phyloP scores from a whole-genome alignment of 495 filamentous ascomycete genomes.

The Hypoxylon crocopeplum region DNA sequence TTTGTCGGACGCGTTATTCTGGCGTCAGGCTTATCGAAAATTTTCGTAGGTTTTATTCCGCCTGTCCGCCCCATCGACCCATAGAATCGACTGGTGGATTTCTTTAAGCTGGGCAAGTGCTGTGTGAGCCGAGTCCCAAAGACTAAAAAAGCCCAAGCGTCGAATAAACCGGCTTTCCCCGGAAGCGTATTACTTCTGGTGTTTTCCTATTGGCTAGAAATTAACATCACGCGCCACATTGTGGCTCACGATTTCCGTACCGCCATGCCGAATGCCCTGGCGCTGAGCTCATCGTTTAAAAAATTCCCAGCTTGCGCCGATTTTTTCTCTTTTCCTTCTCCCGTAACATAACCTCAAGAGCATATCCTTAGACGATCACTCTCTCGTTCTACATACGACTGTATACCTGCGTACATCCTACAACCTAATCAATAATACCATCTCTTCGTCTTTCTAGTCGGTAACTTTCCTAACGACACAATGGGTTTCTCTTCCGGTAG shows the following conservation, averaged over 20 bases:
- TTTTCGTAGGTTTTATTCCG: conserved; percentile 26
- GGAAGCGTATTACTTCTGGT: conserved; percentile 40
- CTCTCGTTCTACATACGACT: conserved; percentile 45
- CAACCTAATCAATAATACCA: conserved; percentile 26
- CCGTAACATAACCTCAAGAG: conserved; percentile 26
- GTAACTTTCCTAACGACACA: conserved; percentile 42
- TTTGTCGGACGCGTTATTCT: not conserved
- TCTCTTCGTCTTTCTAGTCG: conserved; percentile 9
- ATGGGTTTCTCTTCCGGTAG: conserved; percentile 54
- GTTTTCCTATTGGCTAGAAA: conserved; percentile 26
- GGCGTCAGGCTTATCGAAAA: conserved; percentile 25
- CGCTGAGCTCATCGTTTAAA: conserved; percentile 43
- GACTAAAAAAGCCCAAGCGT: conserved; percentile 3
- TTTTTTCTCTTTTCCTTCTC: conserved; percentile 40
- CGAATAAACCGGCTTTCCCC: conserved; percentile 35
- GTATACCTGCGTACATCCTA: conserved; percentile 28
- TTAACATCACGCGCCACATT: conserved; percentile 26
- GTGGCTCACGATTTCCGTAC: conserved; percentile 32
- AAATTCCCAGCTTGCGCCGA: conserved; percentile 49
- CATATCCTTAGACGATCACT: conserved; percentile 57
- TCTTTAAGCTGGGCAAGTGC: conserved; percentile 12
- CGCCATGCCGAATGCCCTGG: conserved; percentile 23
- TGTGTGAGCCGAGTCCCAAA: not conserved
- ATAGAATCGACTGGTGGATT: too few relatives aligned
- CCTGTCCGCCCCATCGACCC: conserved; percentile 5